Conservation (phyloP, 495 filamentous ascomycete species). For the Penicilliopsis zonata region DNA sequence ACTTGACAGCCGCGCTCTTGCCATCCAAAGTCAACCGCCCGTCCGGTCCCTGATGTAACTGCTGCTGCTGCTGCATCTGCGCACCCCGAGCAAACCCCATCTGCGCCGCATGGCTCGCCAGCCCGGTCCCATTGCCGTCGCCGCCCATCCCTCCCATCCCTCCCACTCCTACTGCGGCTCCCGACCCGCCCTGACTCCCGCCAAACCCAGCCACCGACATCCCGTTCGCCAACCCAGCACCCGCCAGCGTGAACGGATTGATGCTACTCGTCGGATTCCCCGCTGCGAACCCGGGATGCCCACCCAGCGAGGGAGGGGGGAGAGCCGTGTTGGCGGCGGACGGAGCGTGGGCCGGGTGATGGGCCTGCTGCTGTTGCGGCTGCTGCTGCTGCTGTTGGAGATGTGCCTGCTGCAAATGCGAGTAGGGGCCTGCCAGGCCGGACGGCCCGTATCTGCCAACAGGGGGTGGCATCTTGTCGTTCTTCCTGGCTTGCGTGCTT, state of each 20-base stretch:
- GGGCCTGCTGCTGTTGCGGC: conserved; percentile 33
- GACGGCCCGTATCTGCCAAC: conserved; percentile 42
- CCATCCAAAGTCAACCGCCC: conserved; percentile 29
- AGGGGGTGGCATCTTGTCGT: conserved; percentile 25
- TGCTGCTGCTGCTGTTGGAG: conserved; percentile 21
- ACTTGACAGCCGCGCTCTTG: conserved; percentile 40
- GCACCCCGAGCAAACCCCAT: conserved; percentile 75
- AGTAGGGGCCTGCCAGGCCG: conserved; percentile 38
- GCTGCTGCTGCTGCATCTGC: conserved; percentile 59
- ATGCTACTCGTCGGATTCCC: conserved; percentile 52
- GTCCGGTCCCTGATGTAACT: conserved; percentile 43
- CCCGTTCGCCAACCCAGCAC: conserved; percentile 39
- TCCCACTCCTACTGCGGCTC: conserved; percentile 61
- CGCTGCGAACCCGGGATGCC: conserved; percentile 45
- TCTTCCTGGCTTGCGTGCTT: no score
- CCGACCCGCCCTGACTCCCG: conserved; percentile 36
- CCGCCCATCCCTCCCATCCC: conserved; percentile 48
- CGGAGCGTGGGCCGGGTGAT: conserved; percentile 38
- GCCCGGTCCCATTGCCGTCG: conserved; percentile 61
- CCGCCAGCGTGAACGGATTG: conserved; percentile 52
- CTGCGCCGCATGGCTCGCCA: conserved; percentile 81
- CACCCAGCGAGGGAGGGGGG: conserved; percentile 45
- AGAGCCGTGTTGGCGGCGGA: conserved; percentile 43
- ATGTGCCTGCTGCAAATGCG: conserved; percentile 35
- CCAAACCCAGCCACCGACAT: conserved; percentile 45